Base-by-base conservation (phyloP, 495 filamentous ascomycete genomes). In the Elasticomyces elasticus region DNA sequence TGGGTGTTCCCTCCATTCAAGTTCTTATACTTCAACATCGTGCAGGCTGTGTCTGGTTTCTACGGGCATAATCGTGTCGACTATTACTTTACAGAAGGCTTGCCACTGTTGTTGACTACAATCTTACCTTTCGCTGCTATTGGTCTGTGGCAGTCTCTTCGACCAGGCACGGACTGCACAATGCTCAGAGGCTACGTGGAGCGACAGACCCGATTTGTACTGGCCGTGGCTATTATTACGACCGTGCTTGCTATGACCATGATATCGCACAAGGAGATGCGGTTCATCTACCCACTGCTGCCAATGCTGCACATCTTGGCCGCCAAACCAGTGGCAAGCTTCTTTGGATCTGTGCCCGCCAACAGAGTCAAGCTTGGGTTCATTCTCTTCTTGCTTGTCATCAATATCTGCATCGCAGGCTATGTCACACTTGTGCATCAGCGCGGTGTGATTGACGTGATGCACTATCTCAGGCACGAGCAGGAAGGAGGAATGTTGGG, bases 181-280 rank as follows among this genome's bases (percentile, higher is more conserved):
- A 41, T 26, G 22, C 17, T 49, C 24, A 5, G n/a, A 30, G 52
- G 59, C 15, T 33, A 35, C 17, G 28, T 26, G 20, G 45, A 53
- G 20, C 31, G 24, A 11, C 35, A 54, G 25, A 46, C 22, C 12
- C 19, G 17, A 23, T 49, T 40, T 28, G 31, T 52, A 0, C 46
- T 60, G n/a, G 37, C 55, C n/a, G 20, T 38, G 33, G 51, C 52
- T n/a, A 59, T 67, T 13, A 20, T 64, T 2, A 5, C 41, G 3
- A 60, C 60, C 0, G 51, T 62, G 1, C 17, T 50, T 0, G 20
- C 48, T 19, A 79, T 97, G 19, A 94, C 87, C 9, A 55, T 86
- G 13, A 85, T 98, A 52, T 81, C 91, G 24, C 92, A 98, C 72
- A 98, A 98, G 69, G 92, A 98, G 78, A 86, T 95, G 56, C 88